Base-by-base conservation (phyloP, 2,329 filamentous ascomycete genomes). In the Cordyceps tenuipes region DNA sequence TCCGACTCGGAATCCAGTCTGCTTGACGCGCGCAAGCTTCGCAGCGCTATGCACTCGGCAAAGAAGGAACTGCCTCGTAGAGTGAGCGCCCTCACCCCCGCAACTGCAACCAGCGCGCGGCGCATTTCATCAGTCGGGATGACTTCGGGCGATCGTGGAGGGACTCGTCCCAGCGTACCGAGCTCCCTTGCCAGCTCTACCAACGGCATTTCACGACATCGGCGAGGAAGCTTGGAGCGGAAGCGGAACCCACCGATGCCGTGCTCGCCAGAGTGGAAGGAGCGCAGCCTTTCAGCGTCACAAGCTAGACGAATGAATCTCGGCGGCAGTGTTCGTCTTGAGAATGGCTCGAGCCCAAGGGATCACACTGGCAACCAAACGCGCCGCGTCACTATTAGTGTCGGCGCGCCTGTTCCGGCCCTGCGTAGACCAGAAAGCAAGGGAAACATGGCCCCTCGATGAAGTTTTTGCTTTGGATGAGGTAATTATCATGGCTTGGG, bases 301-400 rank as follows among this genome's bases (percentile, higher is more conserved):
- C 82, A 85, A 66, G 82, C 81, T 23, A 71, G 82, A 57, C 75
- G 82, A 50, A 84, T 85, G 81, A 80, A 82, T 64, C 69, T 84
- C 61, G 75, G 77, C 41, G 75, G 75, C 15, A 76, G 73, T 62
- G 64, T 77, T 62, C 68, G 71, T 13, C 39, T 67, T 4, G 73
- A 73, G 43, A 66, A 60, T 1, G 49, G 65, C 17, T 64, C 66
- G 52, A 70, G 68, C 31, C 67, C 69, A 63, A 66, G 19, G 64
- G 67, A 26, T 59, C 64, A 61, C 59, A 65, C 17, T 13, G 50
- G 17, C 3, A 68, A 68, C 26, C 67, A 67, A 41, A 64, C 68
- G 12, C 69, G 73, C 39, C 72, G 73, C 60, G 72, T 75, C 47
- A 76, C 74, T 63, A 74, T 76, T 54, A 69, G 69, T 64, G 66